Percentiles rank a stretch among this genome's conserved stretches.
phyloP scores from a whole-genome alignment of 805 yeast species.

The Cyberlindnera subsufficiens region DNA sequence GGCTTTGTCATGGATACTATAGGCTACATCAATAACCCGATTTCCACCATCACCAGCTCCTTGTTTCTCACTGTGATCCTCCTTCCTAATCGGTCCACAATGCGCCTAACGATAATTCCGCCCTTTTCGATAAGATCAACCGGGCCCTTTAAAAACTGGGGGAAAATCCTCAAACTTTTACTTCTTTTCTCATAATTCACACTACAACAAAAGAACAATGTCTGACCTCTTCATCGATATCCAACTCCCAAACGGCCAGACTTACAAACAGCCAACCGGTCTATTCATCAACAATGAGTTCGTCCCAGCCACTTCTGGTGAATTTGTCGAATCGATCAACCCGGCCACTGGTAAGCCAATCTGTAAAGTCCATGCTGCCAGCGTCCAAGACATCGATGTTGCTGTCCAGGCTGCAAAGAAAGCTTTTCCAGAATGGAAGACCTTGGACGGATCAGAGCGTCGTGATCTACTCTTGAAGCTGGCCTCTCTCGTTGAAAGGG shows the following conservation, averaged over 20 bases:
- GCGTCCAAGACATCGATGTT: slow-evolving; percentile 43
- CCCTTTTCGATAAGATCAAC: too few species aligned
- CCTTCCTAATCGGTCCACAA: too few species aligned
- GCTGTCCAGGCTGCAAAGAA: slow-evolving; percentile 49
- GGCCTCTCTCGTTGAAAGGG: slow-evolving; percentile 42
- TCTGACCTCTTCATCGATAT: slow-evolving; percentile 27
- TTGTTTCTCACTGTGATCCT: too few species aligned
- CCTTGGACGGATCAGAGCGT: slow-evolving; percentile 39
- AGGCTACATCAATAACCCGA: too few species aligned
- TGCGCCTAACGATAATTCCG: too few species aligned
- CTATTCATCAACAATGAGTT: slow-evolving; percentile 72
- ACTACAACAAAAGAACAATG: slow-evolving; percentile 1
- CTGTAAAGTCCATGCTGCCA: slow-evolving; percentile 46
- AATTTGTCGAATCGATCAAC: slow-evolving; percentile 31
- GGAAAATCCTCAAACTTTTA: too few species aligned
- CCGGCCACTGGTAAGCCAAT: slow-evolving; percentile 51
- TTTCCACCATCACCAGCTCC: too few species aligned
- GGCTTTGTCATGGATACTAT: too few species aligned
- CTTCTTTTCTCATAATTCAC: not conserved
- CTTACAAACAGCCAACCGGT: slow-evolving; percentile 69
- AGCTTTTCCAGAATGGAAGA: slow-evolving; percentile 47
- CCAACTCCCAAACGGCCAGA: slow-evolving; percentile 60
- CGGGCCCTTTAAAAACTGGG: too few species aligned
- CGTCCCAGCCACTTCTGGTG: slow-evolving; percentile 46
- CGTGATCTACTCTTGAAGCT: slow-evolving; percentile 42